These are phyloP conservation scores for Chalciporus pseudorubinellus DNA, from an alignment of 768 basidiomycete genomes.

Conservation along the genomic window DNA sequence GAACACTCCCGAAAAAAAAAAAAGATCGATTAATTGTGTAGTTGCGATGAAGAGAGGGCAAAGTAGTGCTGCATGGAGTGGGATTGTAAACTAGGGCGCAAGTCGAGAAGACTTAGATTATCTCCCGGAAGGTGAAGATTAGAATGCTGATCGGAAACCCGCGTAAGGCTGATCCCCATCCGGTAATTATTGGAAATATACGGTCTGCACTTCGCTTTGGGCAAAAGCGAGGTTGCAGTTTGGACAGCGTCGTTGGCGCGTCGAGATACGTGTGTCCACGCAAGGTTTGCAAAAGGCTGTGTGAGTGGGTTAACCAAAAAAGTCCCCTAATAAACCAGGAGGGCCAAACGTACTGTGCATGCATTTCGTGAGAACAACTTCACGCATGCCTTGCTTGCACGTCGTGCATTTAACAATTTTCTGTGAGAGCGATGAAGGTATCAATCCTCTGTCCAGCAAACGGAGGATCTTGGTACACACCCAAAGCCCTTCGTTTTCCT, in stretches of 20 bases:
- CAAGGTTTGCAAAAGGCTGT: conserved; percentile 83
- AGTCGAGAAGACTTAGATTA: neutral
- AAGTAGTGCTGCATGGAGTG: neutral
- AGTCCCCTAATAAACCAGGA: neutral
- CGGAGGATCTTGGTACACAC: conserved; percentile 36
- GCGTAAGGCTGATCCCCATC: neutral
- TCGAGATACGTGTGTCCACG: conserved; percentile 82
- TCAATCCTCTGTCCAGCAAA: neutral
- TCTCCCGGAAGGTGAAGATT: neutral
- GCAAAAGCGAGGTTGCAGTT: conserved; percentile 82
- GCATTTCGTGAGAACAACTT: conserved; percentile 82
- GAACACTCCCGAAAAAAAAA: neutral
- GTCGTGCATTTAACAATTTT: conserved; percentile 85
- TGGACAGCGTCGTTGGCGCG: conserved; percentile 92
- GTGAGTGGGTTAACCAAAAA: neutral
- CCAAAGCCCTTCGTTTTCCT: conserved; percentile 58
- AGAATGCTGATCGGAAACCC: neutral
- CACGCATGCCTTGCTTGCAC: conserved; percentile 75
- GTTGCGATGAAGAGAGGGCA: neutral
- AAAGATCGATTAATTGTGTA: neutral
- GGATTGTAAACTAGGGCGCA: neutral
- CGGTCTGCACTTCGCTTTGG: conserved; percentile 72
- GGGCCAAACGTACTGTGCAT: conserved; percentile 72
- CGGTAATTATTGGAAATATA: conserved; percentile 52
- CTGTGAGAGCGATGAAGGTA: conserved; percentile 36